phyloP scores from a whole-genome alignment of 805 yeast genomes.

The Kluyveromyces nonfermentans region DNA sequence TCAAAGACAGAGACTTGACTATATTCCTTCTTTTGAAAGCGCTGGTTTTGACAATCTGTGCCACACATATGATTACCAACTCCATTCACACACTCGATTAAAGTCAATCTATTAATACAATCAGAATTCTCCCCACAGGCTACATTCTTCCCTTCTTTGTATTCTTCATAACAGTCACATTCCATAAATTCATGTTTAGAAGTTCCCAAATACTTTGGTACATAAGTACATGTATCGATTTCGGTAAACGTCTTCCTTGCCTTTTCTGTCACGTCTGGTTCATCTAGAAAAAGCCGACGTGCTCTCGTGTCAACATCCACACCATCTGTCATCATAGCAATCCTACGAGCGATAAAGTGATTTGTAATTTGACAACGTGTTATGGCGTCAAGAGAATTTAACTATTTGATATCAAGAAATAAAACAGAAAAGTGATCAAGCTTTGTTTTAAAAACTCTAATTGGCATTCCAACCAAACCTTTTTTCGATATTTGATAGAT shows the following conservation, averaged over 20 bases:
- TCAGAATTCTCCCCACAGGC: slow-evolving; percentile 84
- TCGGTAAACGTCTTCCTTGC: slow-evolving; percentile 52
- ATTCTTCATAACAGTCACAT: slow-evolving; percentile 71
- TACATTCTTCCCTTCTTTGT: slow-evolving; percentile 34
- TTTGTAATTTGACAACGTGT: not conserved
- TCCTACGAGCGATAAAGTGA: not conserved
- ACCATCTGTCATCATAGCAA: slow-evolving; percentile 1
- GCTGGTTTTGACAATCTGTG: slow-evolving; percentile 68
- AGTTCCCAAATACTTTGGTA: slow-evolving; percentile 51
- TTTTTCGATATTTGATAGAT: not conserved
- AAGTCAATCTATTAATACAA: slow-evolving; percentile 87
- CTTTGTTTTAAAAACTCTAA: not conserved
- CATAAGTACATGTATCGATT: slow-evolving; percentile 53
- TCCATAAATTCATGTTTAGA: slow-evolving; percentile 75
- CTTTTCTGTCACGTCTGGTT: slow-evolving; percentile 55
- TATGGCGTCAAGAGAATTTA: not conserved
- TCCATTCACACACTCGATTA: slow-evolving; percentile 79
- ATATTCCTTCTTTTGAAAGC: slow-evolving; percentile 72
- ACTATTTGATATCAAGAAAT: too few relatives aligned
- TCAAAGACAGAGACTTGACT: slow-evolving; percentile 72
- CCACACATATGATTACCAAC: slow-evolving; percentile 57
- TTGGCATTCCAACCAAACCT: not conserved
- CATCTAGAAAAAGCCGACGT: slow-evolving; percentile 24
- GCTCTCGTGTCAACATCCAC: slow-evolving; percentile 1
- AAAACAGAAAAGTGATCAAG: not conserved